phyloP scores from a whole-genome alignment of 164 flowering plant genomes.

The Umbellularia californica region DNA sequence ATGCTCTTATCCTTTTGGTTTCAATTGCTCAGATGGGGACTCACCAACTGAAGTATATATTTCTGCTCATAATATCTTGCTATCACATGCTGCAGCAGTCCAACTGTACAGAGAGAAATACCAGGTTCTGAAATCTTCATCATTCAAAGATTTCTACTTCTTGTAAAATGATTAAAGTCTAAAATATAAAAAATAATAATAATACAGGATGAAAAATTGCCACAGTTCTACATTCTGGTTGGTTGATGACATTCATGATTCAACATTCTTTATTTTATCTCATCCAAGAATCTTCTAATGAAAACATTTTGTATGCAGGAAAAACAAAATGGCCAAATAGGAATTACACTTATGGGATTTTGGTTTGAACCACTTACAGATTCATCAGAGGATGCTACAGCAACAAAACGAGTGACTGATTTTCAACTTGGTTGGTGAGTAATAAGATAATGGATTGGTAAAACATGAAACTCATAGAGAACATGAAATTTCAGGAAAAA shows the following conservation, averaged over 20 bases:
- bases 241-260: neutral
- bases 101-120: slow-evolving; percentile 14
- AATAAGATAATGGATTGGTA: neutral
- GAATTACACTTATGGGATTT: slow-evolving; percentile 9
- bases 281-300: neutral
- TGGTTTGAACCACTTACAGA: slow-evolving; percentile 18
- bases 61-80: slow-evolving; percentile 11
- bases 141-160: neutral
- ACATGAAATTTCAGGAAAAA: neutral
- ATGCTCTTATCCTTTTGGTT: slow-evolving; percentile 14
- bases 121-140: slow-evolving; percentile 13
- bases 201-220: neutral
- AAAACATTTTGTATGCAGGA: slow-evolving; percentile 2
- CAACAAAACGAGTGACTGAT: slow-evolving; percentile 13
- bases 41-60: slow-evolving; percentile 13
- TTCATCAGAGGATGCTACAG: slow-evolving; percentile 9
- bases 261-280: neutral
- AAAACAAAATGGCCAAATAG: slow-evolving; percentile 14
- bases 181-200: too few species aligned
- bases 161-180: neutral
- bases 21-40: slow-evolving; percentile 10
- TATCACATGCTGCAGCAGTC: slow-evolving; percentile 18
- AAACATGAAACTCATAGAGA: neutral
- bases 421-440: slow-evolving; percentile 20
- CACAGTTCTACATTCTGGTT: neutral